A percentile compares a stretch with the other conserved stretches of the same genome.
Conservation (phyloP, 805 yeast genomes). For the Naumovozyma baii region DNA sequence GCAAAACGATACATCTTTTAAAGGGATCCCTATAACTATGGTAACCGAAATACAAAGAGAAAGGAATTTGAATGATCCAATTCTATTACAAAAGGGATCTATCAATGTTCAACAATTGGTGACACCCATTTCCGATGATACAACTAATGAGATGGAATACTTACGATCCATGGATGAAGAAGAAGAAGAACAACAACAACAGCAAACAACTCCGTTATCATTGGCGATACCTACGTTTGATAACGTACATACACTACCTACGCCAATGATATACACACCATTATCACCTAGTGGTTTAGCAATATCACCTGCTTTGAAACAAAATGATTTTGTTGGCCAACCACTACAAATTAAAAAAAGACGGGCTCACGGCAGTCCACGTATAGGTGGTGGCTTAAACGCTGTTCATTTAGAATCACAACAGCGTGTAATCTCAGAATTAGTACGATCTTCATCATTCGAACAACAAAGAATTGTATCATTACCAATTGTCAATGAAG, state of each 20-base stretch:
- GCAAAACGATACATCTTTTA: no score
- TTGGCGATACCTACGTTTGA: conserved; percentile 18
- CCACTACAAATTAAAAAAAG: conserved; percentile 12
- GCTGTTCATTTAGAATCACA: conserved; percentile 3
- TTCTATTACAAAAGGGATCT: no score
- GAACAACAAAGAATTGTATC: conserved; percentile 20
- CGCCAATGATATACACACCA: conserved; percentile 27
- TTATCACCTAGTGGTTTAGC: conserved; percentile 10
- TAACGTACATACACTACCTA: conserved; percentile 21
- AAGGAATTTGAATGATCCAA: no score
- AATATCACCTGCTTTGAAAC: conserved; percentile 3
- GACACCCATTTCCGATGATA: no score
- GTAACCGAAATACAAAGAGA: no score
- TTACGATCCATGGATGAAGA: neutral
- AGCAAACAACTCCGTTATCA: conserved; percentile 15
- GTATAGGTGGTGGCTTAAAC: conserved; percentile 3
- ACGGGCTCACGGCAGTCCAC: conserved; percentile 4
- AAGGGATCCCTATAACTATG: no score
- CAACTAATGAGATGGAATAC: no score
- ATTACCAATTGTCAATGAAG: conserved; percentile 18
- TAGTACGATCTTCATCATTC: conserved; percentile 13
- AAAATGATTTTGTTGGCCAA: conserved; percentile 1
- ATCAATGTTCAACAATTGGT: no score
- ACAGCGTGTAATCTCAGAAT: conserved; percentile 22
- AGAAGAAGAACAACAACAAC: conserved; percentile 1